phyloP scores from a whole-genome alignment of 2,329 filamentous ascomycete genomes.

The Aspergillus sergii region DNA sequence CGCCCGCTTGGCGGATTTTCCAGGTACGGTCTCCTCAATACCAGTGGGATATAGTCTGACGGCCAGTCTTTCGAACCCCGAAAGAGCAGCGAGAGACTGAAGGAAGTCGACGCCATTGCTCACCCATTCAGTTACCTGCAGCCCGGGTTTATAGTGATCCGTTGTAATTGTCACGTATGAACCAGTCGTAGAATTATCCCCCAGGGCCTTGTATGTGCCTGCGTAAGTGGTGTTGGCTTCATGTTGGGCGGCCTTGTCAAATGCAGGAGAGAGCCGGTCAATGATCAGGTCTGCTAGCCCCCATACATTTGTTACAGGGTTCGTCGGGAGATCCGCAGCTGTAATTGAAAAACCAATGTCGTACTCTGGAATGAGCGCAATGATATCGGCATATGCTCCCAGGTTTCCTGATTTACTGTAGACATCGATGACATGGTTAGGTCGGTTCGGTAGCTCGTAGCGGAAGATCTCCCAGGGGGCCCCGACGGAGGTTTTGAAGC shows the following conservation, averaged over 20 bases:
- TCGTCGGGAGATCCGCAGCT: not conserved
- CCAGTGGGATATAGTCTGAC: not conserved
- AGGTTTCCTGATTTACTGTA: not conserved
- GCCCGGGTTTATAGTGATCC: not conserved
- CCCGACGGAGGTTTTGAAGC: constrained; percentile 42
- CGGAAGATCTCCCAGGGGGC: constrained; percentile 49
- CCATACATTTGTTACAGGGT: not conserved
- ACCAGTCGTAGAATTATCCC: not conserved
- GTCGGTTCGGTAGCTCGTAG: constrained; percentile 7
- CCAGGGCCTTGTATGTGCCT: not conserved
- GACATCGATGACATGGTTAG: constrained; percentile 22
- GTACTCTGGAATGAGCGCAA: not conserved
- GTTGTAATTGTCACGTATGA: not conserved
- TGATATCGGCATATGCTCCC: not conserved
- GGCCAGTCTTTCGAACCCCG: not conserved
- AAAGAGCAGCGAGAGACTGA: not conserved
- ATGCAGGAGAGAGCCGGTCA: not conserved
- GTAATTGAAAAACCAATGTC: not conserved
- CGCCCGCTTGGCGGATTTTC: not conserved
- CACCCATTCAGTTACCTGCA: not conserved
- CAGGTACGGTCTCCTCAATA: not conserved
- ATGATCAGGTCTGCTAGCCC: not conserved
- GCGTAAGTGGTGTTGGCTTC: not conserved
- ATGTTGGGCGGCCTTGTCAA: not conserved
- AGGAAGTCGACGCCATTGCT: not conserved